Evolutionary conservation across 2,329 filamentous ascomycete species (phyloP).

Genomic region (Colletotrichum gloeosporioides): DNA sequence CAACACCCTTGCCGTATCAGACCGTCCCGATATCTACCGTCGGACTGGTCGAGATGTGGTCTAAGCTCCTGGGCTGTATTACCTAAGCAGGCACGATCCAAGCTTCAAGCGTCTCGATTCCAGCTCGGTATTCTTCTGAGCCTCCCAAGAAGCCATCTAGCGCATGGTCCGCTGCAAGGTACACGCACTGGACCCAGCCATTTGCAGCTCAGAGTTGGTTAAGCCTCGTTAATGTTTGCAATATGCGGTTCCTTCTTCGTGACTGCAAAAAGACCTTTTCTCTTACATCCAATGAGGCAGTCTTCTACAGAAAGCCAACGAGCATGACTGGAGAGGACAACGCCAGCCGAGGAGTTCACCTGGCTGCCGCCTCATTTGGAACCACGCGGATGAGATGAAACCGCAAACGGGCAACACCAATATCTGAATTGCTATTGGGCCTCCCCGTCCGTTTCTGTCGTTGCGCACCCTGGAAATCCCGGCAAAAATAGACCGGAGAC

Average conservation of each 20-base stretch:
- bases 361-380: background rate
- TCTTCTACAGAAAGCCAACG: background rate
- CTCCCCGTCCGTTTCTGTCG: background rate
- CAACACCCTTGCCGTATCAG: background rate
- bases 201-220: background rate
- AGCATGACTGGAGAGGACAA: background rate
- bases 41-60: background rate
- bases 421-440: background rate
- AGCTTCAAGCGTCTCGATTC: background rate
- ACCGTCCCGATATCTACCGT: background rate
- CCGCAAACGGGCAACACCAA: background rate
- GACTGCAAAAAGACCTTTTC: background rate
- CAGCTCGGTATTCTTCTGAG: background rate
- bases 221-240: background rate
- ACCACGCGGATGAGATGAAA: conserved; percentile 2
- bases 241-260: background rate
- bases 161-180: background rate
- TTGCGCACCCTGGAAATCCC: background rate
- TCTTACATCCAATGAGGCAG: background rate
- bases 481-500: background rate
- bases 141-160: background rate
- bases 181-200: background rate
- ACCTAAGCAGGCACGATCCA: background rate
- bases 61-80: background rate
- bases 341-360: background rate